Percentiles rank a stretch among this genome's conserved stretches.
phyloP scores from a whole-genome alignment of 2,329 filamentous ascomycete genomes.

The Cadophora malorum region DNA sequence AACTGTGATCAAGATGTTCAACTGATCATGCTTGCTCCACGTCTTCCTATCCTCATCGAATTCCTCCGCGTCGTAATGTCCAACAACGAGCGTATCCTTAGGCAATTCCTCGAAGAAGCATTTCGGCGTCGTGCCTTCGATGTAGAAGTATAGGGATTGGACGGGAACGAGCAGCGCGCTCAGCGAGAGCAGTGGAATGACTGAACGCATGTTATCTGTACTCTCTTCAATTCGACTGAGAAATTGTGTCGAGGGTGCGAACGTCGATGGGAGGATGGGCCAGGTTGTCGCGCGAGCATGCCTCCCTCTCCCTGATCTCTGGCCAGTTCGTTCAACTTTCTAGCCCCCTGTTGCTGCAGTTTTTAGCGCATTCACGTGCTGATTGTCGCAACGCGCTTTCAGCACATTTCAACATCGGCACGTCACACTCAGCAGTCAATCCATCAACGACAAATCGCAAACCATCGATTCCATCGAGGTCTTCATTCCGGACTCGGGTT shows the following conservation, averaged over 20 bases:
- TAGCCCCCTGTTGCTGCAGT: constrained; percentile 1
- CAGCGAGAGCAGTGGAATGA: constrained; percentile 72
- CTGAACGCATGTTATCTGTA: constrained; percentile 57
- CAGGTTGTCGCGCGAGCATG: constrained; percentile 28
- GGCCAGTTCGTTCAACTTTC: constrained; percentile 30
- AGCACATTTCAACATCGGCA: neutral
- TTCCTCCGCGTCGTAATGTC: constrained; percentile 87
- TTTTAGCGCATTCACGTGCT: constrained; percentile 28
- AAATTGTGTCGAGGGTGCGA: constrained; percentile 3
- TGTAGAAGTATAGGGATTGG: constrained; percentile 93
- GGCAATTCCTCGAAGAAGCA: constrained; percentile 99
- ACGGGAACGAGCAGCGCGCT: constrained; percentile 64
- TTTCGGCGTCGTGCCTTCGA: constrained; percentile 84
- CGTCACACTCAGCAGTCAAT: neutral
- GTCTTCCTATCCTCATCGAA: constrained; percentile 72
- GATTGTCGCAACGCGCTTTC: constrained; percentile 25
- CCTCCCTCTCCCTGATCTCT: constrained; percentile 18
- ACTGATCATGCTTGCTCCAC: constrained; percentile 76
- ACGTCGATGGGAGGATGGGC: constrained; percentile 6
- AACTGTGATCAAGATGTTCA: constrained; percentile 89
- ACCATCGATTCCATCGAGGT: constrained; percentile 16
- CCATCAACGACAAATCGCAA: constrained; percentile 18
- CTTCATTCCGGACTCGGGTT: neutral
- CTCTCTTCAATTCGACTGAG: constrained; percentile 6
- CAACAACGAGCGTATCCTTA: constrained; percentile 95